Conservation (phyloP, 1,284 basidiomycete species). For the Apiotrichum akiyoshidainum region DNA sequence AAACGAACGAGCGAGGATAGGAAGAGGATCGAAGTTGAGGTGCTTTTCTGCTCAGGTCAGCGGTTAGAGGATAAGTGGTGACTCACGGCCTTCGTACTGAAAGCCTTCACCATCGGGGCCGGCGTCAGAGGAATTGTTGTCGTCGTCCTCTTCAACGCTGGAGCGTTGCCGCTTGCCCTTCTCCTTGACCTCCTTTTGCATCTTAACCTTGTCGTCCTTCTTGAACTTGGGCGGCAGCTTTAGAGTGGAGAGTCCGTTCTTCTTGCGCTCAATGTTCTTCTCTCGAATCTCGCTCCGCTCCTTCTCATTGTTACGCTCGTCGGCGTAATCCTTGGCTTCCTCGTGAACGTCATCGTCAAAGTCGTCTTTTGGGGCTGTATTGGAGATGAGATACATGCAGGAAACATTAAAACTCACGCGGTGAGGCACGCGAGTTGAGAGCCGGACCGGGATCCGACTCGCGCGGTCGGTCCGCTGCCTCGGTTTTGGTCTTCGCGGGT, state of each 20-base stretch:
- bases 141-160: not conserved
- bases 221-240: conserved; percentile 18
- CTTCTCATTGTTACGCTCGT: conserved; percentile 13
- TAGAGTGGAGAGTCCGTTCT: conserved; percentile 18
- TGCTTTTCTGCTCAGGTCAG: not conserved
- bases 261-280: conserved; percentile 27
- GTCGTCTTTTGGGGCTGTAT: conserved; percentile 30
- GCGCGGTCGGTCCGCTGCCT: not conserved
- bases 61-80: not conserved
- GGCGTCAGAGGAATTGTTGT: not conserved
- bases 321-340: conserved; percentile 27
- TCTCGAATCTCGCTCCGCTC: conserved; percentile 17
- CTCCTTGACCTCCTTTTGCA: not conserved
- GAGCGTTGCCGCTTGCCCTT: not conserved
- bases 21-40: not conserved
- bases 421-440: conserved; percentile 8
- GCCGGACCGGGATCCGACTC: not conserved
- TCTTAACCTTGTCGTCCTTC: not conserved
- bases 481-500: too few relatives aligned
- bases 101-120: not conserved
- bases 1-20: not conserved
- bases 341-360: conserved; percentile 28
- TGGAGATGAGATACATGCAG: not conserved
- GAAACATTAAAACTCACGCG: conserved; percentile 5
- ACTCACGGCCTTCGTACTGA: conserved; percentile 7